Evolutionary conservation across 106 monocot genomes (phyloP), one percentile per base, ranked within the genome.

Genomic region (Acanthochlamys bracteata): DNA sequence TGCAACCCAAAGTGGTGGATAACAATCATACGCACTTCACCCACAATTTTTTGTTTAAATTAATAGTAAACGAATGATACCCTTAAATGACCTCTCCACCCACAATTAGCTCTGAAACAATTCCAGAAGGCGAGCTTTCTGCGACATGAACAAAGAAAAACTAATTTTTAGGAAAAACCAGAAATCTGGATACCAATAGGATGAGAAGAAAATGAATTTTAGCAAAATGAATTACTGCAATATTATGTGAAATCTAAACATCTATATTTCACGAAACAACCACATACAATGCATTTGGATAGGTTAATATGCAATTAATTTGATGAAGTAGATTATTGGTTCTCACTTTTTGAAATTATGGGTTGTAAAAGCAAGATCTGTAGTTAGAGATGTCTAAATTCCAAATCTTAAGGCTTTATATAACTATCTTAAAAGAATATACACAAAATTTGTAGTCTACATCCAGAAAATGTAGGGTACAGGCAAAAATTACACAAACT

Each of bases 41-140:
- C 24, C 43, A 26, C 13, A 51, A 52, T 60, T 27, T 8, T 25
- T 11, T 42, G 25, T 12, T 11, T 17, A 53, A n/a, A 57, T 24
- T 45, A 27, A 13, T 42, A 63, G n/a, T 23, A 24, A 33, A 24
- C 3, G 15, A 56, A 15, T 39, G 9, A 59, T 66, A 89, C 92
- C 81, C 80, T 25, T 25, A 75, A 39, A 63, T 41, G 25, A n/a
- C 89, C 89, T 21, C 45, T 77, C 86, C 84, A 90, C 26, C 84
- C 84, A 74, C 94, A 94, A 67, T 81, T 86, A 52, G 39, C 77
- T 77, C 94, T 86, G 61, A 82, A 80, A 79, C 94, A 94, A 14
- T 27, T 46, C 94, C 94, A 94, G 55, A 69, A 53, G 24, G 86
- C 86, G 22, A 69, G 42, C 17, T 61, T 70, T 70, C 74, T 71